Evolutionary conservation across 352 stramenopile species (phyloP).

Genomic region (Pythium aristosporum): DNA sequence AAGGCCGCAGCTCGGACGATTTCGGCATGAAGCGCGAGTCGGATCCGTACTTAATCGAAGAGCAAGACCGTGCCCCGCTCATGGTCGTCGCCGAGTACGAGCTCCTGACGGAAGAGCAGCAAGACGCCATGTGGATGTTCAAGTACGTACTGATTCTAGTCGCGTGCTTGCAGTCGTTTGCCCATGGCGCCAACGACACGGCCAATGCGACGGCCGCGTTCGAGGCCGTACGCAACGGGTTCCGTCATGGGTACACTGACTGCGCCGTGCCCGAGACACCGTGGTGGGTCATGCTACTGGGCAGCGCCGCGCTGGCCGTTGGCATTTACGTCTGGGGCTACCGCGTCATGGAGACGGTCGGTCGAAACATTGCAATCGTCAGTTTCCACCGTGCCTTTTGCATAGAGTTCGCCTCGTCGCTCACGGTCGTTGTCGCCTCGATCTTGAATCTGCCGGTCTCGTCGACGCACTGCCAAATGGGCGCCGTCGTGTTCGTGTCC

Average conservation of each 20-base stretch:
- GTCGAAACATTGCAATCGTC: slow-evolving; percentile 44
- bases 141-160: slow-evolving; percentile 77
- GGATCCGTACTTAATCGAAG: slow-evolving; percentile 2
- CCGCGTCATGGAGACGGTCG: slow-evolving; percentile 67
- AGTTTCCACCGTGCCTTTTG: slow-evolving; percentile 66
- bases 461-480: slow-evolving; percentile 68
- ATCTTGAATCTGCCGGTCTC: slow-evolving; percentile 47
- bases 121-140: slow-evolving; percentile 43
- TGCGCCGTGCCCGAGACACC: slow-evolving; percentile 23
- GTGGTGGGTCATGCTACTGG: slow-evolving; percentile 70
- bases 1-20: slow-evolving; percentile 2
- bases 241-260: slow-evolving; percentile 34
- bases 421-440: slow-evolving; percentile 55
- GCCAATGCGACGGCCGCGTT: slow-evolving; percentile 76
- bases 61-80: slow-evolving; percentile 20
- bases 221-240: slow-evolving; percentile 58
- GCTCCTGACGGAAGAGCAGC: slow-evolving; percentile 31
- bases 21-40: slow-evolving; percentile 6
- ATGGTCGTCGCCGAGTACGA: slow-evolving; percentile 27
- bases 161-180: slow-evolving; percentile 67
- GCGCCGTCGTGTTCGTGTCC: slow-evolving; percentile 48
- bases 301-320: slow-evolving; percentile 49
- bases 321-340: slow-evolving; percentile 54
- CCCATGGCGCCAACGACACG: slow-evolving; percentile 81
- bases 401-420: slow-evolving; percentile 66